These are phyloP conservation scores for Colletotrichum phormii DNA, from an alignment of 2,329 filamentous ascomycete species.

Conservation along the genomic window DNA sequence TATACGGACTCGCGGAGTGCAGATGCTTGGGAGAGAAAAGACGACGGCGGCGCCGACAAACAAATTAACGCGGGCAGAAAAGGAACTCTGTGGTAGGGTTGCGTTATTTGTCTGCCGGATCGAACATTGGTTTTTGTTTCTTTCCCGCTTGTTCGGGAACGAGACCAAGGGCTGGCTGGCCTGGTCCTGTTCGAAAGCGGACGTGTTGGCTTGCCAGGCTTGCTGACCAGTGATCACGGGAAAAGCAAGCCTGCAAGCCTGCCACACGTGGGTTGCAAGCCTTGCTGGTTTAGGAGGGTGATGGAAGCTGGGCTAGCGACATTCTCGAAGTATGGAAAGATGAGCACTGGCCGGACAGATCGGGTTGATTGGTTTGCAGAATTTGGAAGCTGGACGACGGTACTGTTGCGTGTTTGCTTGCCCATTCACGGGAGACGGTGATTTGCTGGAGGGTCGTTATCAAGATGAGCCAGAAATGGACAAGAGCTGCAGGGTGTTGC, in stretches of 20 bases:
- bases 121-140: neutral
- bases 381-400: neutral
- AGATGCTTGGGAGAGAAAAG: neutral
- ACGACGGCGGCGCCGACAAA: slow-evolving; percentile 13
- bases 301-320: neutral
- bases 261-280: neutral
- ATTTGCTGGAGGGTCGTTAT: slow-evolving; percentile 12
- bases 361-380: neutral
- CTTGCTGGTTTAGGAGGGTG: neutral
- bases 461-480: slow-evolving; percentile 3
- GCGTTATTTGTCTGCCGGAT: slow-evolving; percentile 13
- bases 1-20: no score
- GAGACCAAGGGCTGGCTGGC: neutral
- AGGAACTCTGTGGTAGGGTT: neutral
- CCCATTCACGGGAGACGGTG: neutral
- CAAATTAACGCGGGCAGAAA: slow-evolving; percentile 2
- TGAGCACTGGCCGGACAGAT: neutral
- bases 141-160: slow-evolving; percentile 7
- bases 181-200: neutral
- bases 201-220: neutral
- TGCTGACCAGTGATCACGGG: neutral
- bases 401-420: neutral
- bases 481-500: slow-evolving; percentile 19
- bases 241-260: neutral
- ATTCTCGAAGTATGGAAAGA: slow-evolving; percentile 27